Conservation (phyloP, 2,329 filamentous ascomycete species). For the Cryoendolithus antarcticus region DNA sequence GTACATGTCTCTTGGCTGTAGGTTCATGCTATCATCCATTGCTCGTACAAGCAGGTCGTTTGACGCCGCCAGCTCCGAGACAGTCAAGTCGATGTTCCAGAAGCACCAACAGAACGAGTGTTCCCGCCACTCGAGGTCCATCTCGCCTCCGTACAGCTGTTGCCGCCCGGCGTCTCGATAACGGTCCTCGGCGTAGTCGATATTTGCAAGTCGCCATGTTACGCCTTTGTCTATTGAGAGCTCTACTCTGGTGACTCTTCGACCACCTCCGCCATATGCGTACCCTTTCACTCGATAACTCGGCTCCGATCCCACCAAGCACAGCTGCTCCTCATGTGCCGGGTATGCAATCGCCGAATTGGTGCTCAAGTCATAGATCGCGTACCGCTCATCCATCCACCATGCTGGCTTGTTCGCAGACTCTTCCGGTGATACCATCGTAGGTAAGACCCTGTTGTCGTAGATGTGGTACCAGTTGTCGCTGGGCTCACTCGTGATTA, state of each 20-base stretch:
- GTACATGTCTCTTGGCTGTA: constrained; percentile 87
- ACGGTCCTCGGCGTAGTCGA: constrained; percentile 74
- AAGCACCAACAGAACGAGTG: constrained; percentile 86
- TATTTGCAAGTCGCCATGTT: constrained; percentile 63
- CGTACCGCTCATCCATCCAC: constrained; percentile 84
- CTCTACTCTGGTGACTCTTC: constrained; percentile 69
- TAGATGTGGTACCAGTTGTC: constrained; percentile 95
- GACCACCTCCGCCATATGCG: constrained; percentile 79
- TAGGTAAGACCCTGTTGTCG: constrained; percentile 82
- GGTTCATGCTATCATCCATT: constrained; percentile 82
- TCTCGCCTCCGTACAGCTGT: constrained; percentile 58
- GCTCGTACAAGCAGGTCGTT: constrained; percentile 68
- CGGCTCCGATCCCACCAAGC: constrained; percentile 34
- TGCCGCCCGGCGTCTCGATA: constrained; percentile 57
- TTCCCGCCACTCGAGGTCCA: constrained; percentile 76
- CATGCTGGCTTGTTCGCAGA: constrained; percentile 59
- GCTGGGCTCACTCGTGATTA: constrained; percentile 65
- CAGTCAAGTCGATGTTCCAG: constrained; percentile 61
- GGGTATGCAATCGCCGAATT: constrained; percentile 77
- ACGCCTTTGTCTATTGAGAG: constrained; percentile 72
- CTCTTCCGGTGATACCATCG: constrained; percentile 71
- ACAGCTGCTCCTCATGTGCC: constrained; percentile 59
- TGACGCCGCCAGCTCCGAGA: constrained; percentile 48
- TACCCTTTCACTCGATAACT: constrained; percentile 65
- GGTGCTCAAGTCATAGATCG: constrained; percentile 81